Percentiles rank a stretch among this genome's conserved stretches.
These are phyloP conservation scores for Ganoderma lucidum DNA, from an alignment of 1,284 basidiomycete species.

Conservation along the genomic window DNA sequence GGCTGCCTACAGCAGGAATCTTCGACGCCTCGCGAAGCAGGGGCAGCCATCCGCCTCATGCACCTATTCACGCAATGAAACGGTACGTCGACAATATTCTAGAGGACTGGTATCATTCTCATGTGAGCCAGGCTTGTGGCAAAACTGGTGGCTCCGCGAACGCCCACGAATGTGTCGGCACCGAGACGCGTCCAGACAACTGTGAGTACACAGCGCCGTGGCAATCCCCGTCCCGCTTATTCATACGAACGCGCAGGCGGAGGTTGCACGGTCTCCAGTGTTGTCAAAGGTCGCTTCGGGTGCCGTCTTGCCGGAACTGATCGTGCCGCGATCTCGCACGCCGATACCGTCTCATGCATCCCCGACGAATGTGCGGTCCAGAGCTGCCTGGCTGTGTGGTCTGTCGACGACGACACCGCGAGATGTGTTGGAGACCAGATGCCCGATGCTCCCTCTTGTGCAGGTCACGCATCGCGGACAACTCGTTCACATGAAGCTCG, in stretches of 20 bases:
- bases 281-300: constrained; percentile 21
- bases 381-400: constrained; percentile 40
- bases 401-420: constrained; percentile 27
- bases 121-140: constrained; percentile 36
- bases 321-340: constrained; percentile 42
- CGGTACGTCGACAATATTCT: constrained; percentile 14
- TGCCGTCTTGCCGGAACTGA: constrained; percentile 36
- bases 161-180: constrained; percentile 43
- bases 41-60: constrained; percentile 15
- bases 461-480: too few species aligned
- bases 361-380: constrained; percentile 42
- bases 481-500: not conserved
- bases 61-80: constrained; percentile 24
- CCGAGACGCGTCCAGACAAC: constrained; percentile 38
- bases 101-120: not conserved
- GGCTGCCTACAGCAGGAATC: constrained; percentile 1
- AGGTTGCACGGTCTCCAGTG: constrained; percentile 40
- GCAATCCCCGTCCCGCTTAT: constrained; percentile 3
- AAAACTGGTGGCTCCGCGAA: constrained; percentile 29
- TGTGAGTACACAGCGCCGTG: constrained; percentile 35
- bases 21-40: constrained; percentile 7
- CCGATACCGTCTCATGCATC: constrained; percentile 41
- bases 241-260: constrained; percentile 37
- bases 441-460: not conserved
- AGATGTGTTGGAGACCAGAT: constrained; percentile 17